Percentiles rank a stretch among this genome's conserved stretches.
These are phyloP conservation scores for Aspergillus conjunctus DNA, from an alignment of 495 filamentous ascomycete species.

Conservation along the genomic window DNA sequence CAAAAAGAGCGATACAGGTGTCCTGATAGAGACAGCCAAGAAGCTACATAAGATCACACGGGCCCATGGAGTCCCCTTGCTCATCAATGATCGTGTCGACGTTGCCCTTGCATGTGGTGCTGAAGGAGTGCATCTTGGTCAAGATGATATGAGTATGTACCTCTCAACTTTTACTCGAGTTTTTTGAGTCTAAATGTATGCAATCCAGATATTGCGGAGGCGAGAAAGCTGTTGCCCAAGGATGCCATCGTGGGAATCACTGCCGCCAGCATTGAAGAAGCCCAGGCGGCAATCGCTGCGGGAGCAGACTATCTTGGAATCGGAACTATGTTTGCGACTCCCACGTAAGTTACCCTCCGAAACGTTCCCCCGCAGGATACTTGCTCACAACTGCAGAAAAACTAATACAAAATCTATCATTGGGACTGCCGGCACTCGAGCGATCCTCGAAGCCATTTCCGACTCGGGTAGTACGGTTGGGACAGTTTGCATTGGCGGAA, in stretches of 20 bases:
- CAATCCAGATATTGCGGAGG: slow-evolving; percentile 59
- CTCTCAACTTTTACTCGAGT: slow-evolving; percentile 8
- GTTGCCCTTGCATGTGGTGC: slow-evolving; percentile 83
- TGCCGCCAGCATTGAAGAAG: slow-evolving; percentile 67
- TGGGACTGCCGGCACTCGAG: slow-evolving; percentile 73
- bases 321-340: slow-evolving; percentile 82
- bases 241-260: slow-evolving; percentile 74
- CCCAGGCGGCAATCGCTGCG: slow-evolving; percentile 61
- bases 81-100: slow-evolving; percentile 96
- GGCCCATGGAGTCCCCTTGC: slow-evolving; percentile 70
- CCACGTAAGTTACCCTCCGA: slow-evolving; percentile 57
- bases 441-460: slow-evolving; percentile 64
- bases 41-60: slow-evolving; percentile 70
- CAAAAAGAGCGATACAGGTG: slow-evolving; percentile 77
- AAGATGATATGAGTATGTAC: slow-evolving; percentile 82
- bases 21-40: slow-evolving; percentile 69
- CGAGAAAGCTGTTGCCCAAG: slow-evolving; percentile 71
- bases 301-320: slow-evolving; percentile 90
- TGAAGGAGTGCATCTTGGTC: slow-evolving; percentile 92
- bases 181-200: background rate
- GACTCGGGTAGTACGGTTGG: slow-evolving; percentile 46
- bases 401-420: slow-evolving; percentile 80
- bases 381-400: slow-evolving; percentile 40
- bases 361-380: background rate
- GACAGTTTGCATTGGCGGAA: slow-evolving; percentile 83